These are phyloP conservation scores for Thraustochytrium striatum DNA, from an alignment of 352 stramenopile genomes.

Conservation along the genomic window DNA sequence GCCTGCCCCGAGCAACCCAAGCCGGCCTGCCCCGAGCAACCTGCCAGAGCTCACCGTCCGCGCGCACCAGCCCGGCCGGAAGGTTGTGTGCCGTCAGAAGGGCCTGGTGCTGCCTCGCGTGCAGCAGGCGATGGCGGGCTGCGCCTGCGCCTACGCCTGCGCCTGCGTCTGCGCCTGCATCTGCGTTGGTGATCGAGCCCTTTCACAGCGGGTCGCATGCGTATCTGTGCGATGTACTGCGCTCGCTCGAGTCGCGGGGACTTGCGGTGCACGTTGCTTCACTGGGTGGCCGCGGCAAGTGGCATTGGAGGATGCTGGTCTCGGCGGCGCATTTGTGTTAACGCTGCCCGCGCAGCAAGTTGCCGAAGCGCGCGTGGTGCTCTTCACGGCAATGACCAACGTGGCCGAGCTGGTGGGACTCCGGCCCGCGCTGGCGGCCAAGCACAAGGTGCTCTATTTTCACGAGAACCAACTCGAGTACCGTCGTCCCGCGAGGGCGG, in stretches of 20 bases:
- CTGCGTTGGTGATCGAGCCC: constrained; percentile 29
- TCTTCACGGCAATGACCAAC: constrained; percentile 35
- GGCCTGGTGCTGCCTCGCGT: neutral
- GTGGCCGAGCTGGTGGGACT: constrained; percentile 35
- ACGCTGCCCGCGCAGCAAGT: neutral
- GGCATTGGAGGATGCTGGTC: constrained; percentile 42
- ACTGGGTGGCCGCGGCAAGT: neutral
- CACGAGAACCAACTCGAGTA: constrained; percentile 68
- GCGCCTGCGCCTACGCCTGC: no score
- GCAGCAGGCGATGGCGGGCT: neutral
- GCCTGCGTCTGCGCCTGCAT: no score
- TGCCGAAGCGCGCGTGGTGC: neutral
- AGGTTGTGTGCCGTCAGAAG: no score
- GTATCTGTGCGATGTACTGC: constrained; percentile 13
- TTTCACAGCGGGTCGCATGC: constrained; percentile 34
- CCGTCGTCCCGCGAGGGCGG: constrained; percentile 52
- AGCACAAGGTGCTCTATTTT: constrained; percentile 62
- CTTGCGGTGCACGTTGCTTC: constrained; percentile 1
- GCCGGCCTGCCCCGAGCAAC: no score
- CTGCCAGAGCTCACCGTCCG: no score
- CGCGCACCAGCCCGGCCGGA: no score
- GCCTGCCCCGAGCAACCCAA: no score
- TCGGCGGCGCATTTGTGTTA: constrained; percentile 3
- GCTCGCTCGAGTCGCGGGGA: neutral
- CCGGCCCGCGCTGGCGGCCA: neutral